Evolutionary conservation across 495 filamentous ascomycete species (phyloP).

Genomic region (Xylaria nigripes): DNA sequence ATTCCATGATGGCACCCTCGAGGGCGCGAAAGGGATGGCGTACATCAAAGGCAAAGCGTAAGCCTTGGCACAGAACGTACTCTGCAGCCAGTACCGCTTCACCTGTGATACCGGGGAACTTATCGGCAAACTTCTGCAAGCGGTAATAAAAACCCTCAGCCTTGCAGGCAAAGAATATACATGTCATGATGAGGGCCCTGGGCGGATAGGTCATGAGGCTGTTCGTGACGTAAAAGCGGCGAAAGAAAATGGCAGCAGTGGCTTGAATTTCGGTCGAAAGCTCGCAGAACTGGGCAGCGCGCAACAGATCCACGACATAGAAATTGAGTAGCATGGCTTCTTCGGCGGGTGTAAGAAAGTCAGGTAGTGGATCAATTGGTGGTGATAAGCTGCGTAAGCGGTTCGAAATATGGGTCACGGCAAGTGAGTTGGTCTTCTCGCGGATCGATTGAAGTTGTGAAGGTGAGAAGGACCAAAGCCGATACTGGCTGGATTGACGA

Average conservation of each 20-base stretch:
- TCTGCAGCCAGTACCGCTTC: constrained; percentile 84
- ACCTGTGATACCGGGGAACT: constrained; percentile 54
- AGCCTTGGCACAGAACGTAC: constrained; percentile 81
- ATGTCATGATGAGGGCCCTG: constrained; percentile 72
- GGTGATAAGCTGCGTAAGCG: constrained; percentile 29
- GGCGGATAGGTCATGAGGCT: constrained; percentile 92
- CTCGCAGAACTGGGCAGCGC: constrained; percentile 67
- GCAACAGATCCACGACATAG: constrained; percentile 65
- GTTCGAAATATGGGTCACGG: constrained; percentile 58
- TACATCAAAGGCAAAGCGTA: constrained; percentile 90
- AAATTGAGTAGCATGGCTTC: constrained; percentile 73
- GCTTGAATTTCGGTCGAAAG: constrained; percentile 76
- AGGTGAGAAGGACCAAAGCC: constrained; percentile 87
- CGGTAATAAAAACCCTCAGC: constrained; percentile 75
- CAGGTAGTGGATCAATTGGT: constrained; percentile 39
- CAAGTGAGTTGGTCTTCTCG: constrained; percentile 63
- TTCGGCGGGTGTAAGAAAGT: constrained; percentile 72
- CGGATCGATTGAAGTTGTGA: constrained; percentile 60
- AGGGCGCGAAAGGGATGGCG: constrained; percentile 84
- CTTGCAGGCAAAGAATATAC: constrained; percentile 87
- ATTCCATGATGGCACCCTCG: constrained; percentile 77
- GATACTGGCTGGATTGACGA: constrained; percentile 81
- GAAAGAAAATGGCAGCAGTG: constrained; percentile 85
- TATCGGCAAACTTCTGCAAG: constrained; percentile 51
- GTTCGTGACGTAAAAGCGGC: constrained; percentile 90